Evolutionary conservation across 148 eudicot genomes (phyloP).

Genomic region (Fagopyrum homotropicum): DNA sequence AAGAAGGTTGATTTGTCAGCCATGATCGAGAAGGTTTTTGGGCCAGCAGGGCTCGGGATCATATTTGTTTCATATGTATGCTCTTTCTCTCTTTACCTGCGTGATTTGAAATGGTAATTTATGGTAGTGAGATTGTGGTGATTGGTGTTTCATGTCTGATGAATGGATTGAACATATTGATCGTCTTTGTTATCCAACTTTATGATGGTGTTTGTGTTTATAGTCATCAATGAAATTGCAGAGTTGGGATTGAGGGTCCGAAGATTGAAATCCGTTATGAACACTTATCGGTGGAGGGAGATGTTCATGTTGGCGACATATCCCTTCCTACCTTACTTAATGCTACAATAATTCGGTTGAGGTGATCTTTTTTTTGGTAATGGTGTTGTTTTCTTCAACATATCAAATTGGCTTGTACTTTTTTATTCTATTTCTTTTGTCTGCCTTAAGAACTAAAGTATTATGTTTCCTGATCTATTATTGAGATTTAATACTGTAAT

Average conservation of each 20-base stretch:
- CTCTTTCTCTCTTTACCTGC: neutral
- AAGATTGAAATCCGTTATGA: constrained; percentile 44
- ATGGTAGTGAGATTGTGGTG: neutral
- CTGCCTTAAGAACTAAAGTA: neutral
- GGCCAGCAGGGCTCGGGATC: constrained; percentile 78
- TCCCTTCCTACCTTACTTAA: constrained; percentile 39
- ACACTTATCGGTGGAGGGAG: constrained; percentile 38
- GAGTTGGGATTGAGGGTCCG: constrained; percentile 41
- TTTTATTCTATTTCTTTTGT: neutral
- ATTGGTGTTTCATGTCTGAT: neutral
- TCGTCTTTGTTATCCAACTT: neutral
- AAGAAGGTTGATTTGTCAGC: constrained; percentile 52
- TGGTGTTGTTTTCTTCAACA: neutral
- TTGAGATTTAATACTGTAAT: neutral
- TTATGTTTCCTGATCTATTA: neutral
- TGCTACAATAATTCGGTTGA: constrained; percentile 23
- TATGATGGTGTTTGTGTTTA: neutral
- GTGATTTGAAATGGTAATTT: neutral
- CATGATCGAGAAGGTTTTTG: constrained; percentile 79
- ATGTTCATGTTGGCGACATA: constrained; percentile 36
- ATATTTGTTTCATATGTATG: constrained; percentile 64
- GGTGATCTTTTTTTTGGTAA: constrained; percentile 16
- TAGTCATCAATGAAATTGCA: neutral
- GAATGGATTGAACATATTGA: neutral
- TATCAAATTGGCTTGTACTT: neutral